A percentile compares a stretch with the other conserved stretches of the same genome.
phyloP scores from a whole-genome alignment of 1,284 basidiomycete genomes.

The Pseudomicrostroma phylloplanum region DNA sequence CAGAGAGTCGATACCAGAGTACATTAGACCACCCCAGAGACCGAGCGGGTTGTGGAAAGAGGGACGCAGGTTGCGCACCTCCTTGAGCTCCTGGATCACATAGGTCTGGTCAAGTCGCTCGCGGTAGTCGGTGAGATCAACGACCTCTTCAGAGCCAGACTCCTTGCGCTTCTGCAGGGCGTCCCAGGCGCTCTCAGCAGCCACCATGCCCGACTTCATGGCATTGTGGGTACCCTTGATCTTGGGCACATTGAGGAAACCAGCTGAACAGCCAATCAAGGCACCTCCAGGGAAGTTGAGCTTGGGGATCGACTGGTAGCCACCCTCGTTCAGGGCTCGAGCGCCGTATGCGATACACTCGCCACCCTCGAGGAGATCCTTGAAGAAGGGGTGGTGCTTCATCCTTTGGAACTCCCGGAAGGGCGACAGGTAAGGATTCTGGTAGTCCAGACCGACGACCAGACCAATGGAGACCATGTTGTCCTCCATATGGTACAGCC shows the following conservation, averaged over 20 bases:
- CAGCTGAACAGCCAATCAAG: conserved; percentile 88
- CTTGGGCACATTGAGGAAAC: conserved; percentile 90
- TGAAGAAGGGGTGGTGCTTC: conserved; percentile 94
- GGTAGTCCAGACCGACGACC: conserved; percentile 89
- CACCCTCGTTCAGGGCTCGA: conserved; percentile 86
- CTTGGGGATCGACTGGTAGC: conserved; percentile 84
- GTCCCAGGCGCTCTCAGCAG: conserved; percentile 78
- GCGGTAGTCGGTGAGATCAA: conserved; percentile 76
- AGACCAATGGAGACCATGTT: conserved; percentile 84
- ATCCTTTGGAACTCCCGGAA: conserved; percentile 91
- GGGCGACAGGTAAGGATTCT: conserved; percentile 86
- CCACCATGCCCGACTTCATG: conserved; percentile 98
- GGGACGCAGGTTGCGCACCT: conserved; percentile 86
- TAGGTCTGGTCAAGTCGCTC: conserved; percentile 69
- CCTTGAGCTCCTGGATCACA: conserved; percentile 80
- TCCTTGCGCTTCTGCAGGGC: conserved; percentile 56
- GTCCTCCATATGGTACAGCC: conserved; percentile 92
- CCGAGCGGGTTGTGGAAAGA: conserved; percentile 82
- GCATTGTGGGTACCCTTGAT: conserved; percentile 99
- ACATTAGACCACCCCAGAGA: conserved; percentile 78
- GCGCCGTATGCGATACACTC: conserved; percentile 85
- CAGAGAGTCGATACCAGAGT: conserved; percentile 82
- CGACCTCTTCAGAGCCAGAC: conserved; percentile 42
- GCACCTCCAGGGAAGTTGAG: conserved; percentile 93
- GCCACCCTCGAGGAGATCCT: conserved; percentile 69